Conservation (phyloP, 805 yeast species). For the Schwanniomyces polymorphus region DNA sequence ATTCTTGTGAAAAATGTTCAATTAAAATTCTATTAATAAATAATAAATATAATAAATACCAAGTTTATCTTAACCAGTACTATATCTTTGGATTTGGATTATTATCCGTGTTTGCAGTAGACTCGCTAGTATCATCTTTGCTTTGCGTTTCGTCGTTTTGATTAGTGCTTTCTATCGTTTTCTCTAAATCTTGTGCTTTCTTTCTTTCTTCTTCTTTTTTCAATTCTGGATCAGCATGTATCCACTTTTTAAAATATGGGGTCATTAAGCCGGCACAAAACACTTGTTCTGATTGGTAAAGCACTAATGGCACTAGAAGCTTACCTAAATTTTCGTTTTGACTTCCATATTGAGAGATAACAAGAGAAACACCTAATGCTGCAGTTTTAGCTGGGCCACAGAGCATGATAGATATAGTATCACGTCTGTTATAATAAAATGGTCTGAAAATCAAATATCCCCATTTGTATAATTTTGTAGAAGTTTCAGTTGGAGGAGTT, state of each 20-base stretch:
- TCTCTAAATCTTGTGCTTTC: neutral
- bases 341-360: constrained; percentile 80
- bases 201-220: neutral
- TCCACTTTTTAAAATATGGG: constrained; percentile 70
- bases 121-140: neutral
- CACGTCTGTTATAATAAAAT: constrained; percentile 68
- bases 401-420: constrained; percentile 76
- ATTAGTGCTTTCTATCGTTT: neutral
- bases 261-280: constrained; percentile 75
- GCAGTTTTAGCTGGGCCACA: constrained; percentile 96
- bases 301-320: constrained; percentile 78
- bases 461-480: constrained; percentile 45
- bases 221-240: constrained; percentile 29
- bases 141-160: neutral
- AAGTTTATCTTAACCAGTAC: neutral
- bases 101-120: neutral
- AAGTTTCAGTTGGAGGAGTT: constrained; percentile 46
- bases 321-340: constrained; percentile 62
- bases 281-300: constrained; percentile 87
- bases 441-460: constrained; percentile 52
- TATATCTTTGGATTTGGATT: neutral
- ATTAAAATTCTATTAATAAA: neutral
- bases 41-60: neutral
- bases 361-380: constrained; percentile 82
- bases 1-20: too few species aligned